Evolutionary conservation across 2,329 filamentous ascomycete species (phyloP).

Genomic region (Pseudopyricularia javanii): DNA sequence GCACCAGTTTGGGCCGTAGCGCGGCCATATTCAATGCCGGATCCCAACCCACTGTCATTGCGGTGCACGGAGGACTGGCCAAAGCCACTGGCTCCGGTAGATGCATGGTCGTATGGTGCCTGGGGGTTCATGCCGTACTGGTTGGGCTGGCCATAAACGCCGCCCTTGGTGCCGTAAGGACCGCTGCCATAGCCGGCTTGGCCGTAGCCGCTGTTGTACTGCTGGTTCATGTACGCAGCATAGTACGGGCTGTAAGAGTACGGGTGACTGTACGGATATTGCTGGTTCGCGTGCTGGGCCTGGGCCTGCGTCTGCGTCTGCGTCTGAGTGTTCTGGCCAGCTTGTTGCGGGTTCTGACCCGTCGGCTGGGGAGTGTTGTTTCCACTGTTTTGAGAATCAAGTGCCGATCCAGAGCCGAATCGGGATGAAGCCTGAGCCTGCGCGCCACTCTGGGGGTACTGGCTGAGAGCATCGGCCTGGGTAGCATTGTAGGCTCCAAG

Average conservation of each 20-base stretch:
- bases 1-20: constrained; percentile 34
- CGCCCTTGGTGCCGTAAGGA: constrained; percentile 46
- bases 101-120: constrained; percentile 42
- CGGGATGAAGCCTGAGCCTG: constrained; percentile 24
- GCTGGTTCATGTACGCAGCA: constrained; percentile 41
- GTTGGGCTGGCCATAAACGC: constrained; percentile 40
- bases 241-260: constrained; percentile 55
- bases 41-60: constrained; percentile 35
- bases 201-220: constrained; percentile 32
- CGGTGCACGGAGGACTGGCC: constrained; percentile 39
- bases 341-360: constrained; percentile 36
- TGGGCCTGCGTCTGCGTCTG: constrained; percentile 25
- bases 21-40: constrained; percentile 43
- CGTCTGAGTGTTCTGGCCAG: constrained; percentile 23
- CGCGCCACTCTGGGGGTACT: constrained; percentile 67
- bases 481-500: constrained; percentile 63
- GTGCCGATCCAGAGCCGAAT: constrained; percentile 35
- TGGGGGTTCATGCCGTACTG: constrained; percentile 44
- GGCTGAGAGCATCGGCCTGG: constrained; percentile 52
- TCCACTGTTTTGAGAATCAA: constrained; percentile 71
- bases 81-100: constrained; percentile 40
- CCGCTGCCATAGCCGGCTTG: constrained; percentile 34
- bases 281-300: constrained; percentile 19
- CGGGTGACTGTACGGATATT: constrained; percentile 40
- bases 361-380: constrained; percentile 83